Base-by-base conservation (phyloP, 1,284 basidiomycete genomes). In the Ceratobasidium sp. region DNA sequence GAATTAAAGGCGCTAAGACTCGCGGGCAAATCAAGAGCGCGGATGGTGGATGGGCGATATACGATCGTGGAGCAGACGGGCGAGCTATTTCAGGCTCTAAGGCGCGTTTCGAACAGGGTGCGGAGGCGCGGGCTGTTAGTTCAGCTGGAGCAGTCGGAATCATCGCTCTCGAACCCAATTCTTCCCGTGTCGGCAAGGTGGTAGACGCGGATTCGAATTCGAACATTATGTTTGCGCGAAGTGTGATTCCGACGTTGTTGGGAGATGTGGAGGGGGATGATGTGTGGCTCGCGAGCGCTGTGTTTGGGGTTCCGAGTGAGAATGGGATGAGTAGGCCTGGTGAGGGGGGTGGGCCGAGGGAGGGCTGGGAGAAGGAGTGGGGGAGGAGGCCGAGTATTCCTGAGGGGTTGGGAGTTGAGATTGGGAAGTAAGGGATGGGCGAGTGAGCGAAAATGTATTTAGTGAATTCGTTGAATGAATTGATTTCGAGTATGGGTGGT, bases 121-220 rank as follows among this genome's bases (percentile, higher is more conserved):
- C 81, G 81, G 50, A 1, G 75, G 81, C 50, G 80, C 81, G 67
- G 79, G 27, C 59, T 41, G 24, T 57, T 3, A 65, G 78, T 22
- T 57, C 73, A 0, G 81, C 81, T 1, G 78, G 78, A 66, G 88
- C 86, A 5, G 84, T 91, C 27, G 90, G 89, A 0, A 84, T 77
- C 29, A 51, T 75, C 22, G 51, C 57, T 56, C 69, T 78, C 47
- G 73, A 76, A n/a, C 44, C 66, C 6, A 4, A 15, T 11, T 50
- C 74, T 47, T 22, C 31, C 0, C 79, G 83, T 44, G 81, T 79
- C 60, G 88, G 87, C 4, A 82, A 81, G 75, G 87, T 88, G n/a
- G 81, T 93, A 31, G 85, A 92, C 59, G 89, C 88, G 27, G 91
- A 93, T 80, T 89, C 91, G 33, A 93, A 93, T 81, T 87, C 91